Evolutionary conservation across 1,284 basidiomycete genomes (phyloP).

Genomic region (Farysia itapuensis): DNA sequence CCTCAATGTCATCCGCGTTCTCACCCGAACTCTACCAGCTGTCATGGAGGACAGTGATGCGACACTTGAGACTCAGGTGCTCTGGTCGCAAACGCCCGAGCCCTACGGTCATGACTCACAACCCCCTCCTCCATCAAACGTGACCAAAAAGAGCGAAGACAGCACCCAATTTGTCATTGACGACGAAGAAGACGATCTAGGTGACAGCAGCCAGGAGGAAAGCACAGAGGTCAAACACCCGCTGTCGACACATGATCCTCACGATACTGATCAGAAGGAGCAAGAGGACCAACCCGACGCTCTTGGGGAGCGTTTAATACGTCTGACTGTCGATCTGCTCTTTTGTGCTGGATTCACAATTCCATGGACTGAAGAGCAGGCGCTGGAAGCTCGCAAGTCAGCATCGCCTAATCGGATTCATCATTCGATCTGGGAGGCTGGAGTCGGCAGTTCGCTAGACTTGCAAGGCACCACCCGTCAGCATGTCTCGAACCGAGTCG

Average conservation of each 20-base stretch:
- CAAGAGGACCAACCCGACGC: conserved; percentile 11
- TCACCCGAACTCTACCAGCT: conserved; percentile 49
- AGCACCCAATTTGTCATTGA: conserved; percentile 51
- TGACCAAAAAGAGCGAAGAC: background rate
- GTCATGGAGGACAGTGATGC: conserved; percentile 26
- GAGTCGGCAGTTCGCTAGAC: conserved; percentile 53
- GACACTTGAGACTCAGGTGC: conserved; percentile 23
- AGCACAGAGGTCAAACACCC: conserved; percentile 16
- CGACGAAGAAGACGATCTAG: conserved; percentile 37
- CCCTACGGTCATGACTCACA: conserved; percentile 1
- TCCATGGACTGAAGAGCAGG: conserved; percentile 55
- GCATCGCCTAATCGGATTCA: conserved; percentile 5
- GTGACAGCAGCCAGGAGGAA: background rate
- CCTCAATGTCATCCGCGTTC: conserved; percentile 51
- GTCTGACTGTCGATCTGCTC: conserved; percentile 46
- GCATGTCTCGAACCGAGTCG: conserved; percentile 47
- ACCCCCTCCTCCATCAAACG: background rate
- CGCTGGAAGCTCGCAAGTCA: conserved; percentile 4
- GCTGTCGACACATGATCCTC: conserved; percentile 2
- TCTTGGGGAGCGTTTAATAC: conserved; percentile 36
- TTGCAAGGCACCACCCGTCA: conserved; percentile 26
- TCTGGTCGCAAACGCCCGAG: conserved; percentile 31
- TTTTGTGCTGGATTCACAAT: conserved; percentile 57
- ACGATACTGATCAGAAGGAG: background rate
- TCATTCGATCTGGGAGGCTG: conserved; percentile 55